Base-by-base conservation (phyloP, 305 asterid genomes). In the Solanum chacoense region DNA sequence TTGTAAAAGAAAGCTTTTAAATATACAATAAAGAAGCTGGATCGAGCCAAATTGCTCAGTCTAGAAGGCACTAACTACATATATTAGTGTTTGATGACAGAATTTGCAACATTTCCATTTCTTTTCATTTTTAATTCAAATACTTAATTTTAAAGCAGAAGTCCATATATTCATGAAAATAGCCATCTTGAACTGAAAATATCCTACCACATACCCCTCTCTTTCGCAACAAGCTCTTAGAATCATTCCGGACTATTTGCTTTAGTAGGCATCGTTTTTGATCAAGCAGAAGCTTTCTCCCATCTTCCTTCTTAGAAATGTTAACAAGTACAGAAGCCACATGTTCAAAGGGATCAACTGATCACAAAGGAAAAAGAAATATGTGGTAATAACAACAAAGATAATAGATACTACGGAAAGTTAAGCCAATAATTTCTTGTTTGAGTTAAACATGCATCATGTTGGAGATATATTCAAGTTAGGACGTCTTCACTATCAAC, bases 251-350 rank as follows among this genome's bases (percentile, higher is more conserved):
- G 45, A 95, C 92, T 85, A 98, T 94, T 93, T 96, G 98, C 95
- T 95, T 95, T 91, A 96, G 89, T 88, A 96, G 97, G 74, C 99
- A 98, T 85, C 96, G 93, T 91, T 94, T 95, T 73, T 98, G 98
- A 87, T 97, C 99, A 90, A 97, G 89, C 63, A 97, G 92, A 91
- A 96, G 97, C 89, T 95, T 93, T 87, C 99, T 92, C 89, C 99
- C 99, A 35, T 89, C 93, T 93, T 92, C 95, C 85, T 95, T 96
- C 94, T 95, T 92, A 3, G 99, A 96, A 91, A 97, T 89, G 91
- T 95, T 97, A n/a, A 97, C 98, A 36, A 97, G 97, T 94, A 97
- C 88, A 71, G 98, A 97, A 75, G 98, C 99, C 92, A 95, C 98
- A 55, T 95, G 98, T 88, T 94, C 98, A 92, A 93, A 96, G 77